A percentile compares a stretch with the other conserved stretches of the same genome.
Evolutionary conservation across 1,139 yeast species (phyloP).

Genomic region (Debaryomyces subglobosus): DNA sequence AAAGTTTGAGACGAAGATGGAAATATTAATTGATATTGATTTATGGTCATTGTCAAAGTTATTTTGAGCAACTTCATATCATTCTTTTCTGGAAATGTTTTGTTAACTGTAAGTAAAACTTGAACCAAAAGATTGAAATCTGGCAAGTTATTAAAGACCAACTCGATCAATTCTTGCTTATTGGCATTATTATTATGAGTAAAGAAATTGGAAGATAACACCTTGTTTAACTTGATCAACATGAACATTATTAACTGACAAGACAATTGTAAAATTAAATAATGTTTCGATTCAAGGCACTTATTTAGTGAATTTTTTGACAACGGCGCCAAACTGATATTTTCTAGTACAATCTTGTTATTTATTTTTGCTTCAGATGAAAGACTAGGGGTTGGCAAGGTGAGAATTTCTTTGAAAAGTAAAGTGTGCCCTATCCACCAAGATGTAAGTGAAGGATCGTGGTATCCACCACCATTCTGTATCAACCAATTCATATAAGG

Average conservation of each 20-base stretch:
- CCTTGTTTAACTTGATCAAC: slow-evolving; percentile 52
- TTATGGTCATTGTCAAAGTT: slow-evolving; percentile 29
- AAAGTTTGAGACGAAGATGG: slow-evolving; percentile 19
- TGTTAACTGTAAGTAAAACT: slow-evolving; percentile 14
- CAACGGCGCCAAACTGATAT: slow-evolving; percentile 68
- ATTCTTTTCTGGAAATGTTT: slow-evolving; percentile 12
- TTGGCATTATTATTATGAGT: slow-evolving; percentile 22
- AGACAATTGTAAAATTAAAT: slow-evolving; percentile 66
- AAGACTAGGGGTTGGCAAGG: slow-evolving; percentile 51
- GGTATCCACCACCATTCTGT: slow-evolving; percentile 58
- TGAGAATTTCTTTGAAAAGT: slow-evolving; percentile 59
- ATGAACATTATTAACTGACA: slow-evolving; percentile 60
- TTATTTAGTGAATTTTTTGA: slow-evolving; percentile 60
- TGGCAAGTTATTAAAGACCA: slow-evolving; percentile 34
- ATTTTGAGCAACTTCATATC: slow-evolving; percentile 25
- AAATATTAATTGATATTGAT: slow-evolving; percentile 24
- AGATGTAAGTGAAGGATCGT: slow-evolving; percentile 72
- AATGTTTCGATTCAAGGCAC: slow-evolving; percentile 56
- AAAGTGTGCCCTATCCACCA: slow-evolving; percentile 82
- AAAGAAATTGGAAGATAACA: slow-evolving; percentile 38
- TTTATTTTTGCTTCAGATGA: slow-evolving; percentile 17
- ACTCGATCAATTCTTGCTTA: slow-evolving; percentile 32
- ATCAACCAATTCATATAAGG: slow-evolving; percentile 66
- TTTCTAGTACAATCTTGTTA: slow-evolving; percentile 44
- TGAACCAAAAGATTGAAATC: slow-evolving; percentile 27